phyloP scores from a whole-genome alignment of 1,139 yeast genomes.

The Suhomyces panamericanus region DNA sequence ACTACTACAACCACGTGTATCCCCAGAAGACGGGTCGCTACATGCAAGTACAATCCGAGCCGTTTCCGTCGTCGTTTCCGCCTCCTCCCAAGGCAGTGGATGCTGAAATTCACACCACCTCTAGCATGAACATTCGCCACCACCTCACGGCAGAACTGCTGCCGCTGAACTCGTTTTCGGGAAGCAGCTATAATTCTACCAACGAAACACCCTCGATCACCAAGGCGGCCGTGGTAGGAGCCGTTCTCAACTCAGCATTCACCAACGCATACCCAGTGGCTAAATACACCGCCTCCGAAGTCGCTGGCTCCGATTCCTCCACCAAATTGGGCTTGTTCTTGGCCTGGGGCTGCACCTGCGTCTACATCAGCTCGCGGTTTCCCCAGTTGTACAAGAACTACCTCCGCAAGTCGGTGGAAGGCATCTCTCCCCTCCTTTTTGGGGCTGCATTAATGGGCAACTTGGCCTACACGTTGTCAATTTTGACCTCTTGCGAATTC shows the following conservation, averaged over 20 bases:
- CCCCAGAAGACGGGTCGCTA: constrained; percentile 22
- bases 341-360: constrained; percentile 81
- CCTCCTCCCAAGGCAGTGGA: constrained; percentile 15
- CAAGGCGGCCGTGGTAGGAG: constrained; percentile 21
- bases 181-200: constrained; percentile 29
- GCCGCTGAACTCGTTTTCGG: constrained; percentile 6
- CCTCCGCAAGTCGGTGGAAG: constrained; percentile 75
- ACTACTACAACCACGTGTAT: constrained; percentile 58
- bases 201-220: constrained; percentile 13
- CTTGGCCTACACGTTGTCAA: constrained; percentile 74
- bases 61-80: constrained; percentile 6
- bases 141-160: constrained; percentile 3
- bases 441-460: constrained; percentile 80
- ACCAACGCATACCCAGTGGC: constrained; percentile 24
- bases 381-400: constrained; percentile 85
- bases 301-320: neutral
- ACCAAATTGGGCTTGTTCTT: constrained; percentile 30
- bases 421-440: constrained; percentile 77
- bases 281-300: neutral
- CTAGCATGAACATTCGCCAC: constrained; percentile 7
- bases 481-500: constrained; percentile 54
- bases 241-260: constrained; percentile 25
- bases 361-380: constrained; percentile 75
- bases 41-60: constrained; percentile 7
- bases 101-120: constrained; percentile 3